Base-by-base conservation (phyloP, 768 basidiomycete genomes). In the Kwoniella sp. region DNA sequence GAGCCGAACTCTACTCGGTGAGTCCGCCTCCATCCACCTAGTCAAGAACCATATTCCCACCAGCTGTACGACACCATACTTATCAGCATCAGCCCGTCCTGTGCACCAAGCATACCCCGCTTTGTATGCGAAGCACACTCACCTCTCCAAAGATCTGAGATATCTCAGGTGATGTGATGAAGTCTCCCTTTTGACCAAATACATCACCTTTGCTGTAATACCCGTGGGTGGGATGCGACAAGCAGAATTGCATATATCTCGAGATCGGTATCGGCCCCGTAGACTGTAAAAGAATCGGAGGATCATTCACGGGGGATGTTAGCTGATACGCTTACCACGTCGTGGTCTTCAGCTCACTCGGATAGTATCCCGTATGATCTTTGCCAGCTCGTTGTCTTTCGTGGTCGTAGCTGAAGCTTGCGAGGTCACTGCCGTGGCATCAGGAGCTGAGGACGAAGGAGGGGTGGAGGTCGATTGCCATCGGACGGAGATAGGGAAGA, bases 71-170 rank as follows among this genome's bases (percentile, higher is more conserved):
- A n/a, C n/a, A n/a, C n/a, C n/a, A n/a, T n/a, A n/a, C n/a, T n/a
- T n/a, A n/a, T 57, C 37, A 57, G 26, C 53, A 7, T 20, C 8
- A n/a, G n/a, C n/a, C n/a, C n/a, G n/a, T n/a, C n/a, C n/a, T n/a
- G n/a, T n/a, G n/a, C n/a, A n/a, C n/a, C n/a, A n/a, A n/a, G n/a
- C n/a, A n/a, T n/a, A n/a, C n/a, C n/a, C n/a, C n/a, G n/a, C n/a
- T n/a, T n/a, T n/a, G n/a, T n/a, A n/a, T n/a, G n/a, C n/a, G n/a
- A 28, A n/a, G n/a, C n/a, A n/a, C 13, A 79, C 86, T 69, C 76
- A 93, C 95, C 87, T 99, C 95, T 65, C 96, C 96, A 78, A 98
- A 98, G 0, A 91, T 87, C 78, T 97, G 93, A 72, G 87, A 91
- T 58, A 99, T 97, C 80, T 99, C 96, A 1, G 95, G 96, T 72